Conservation (phyloP, 306 rosid genomes). For the Arachis stenosperma region DNA sequence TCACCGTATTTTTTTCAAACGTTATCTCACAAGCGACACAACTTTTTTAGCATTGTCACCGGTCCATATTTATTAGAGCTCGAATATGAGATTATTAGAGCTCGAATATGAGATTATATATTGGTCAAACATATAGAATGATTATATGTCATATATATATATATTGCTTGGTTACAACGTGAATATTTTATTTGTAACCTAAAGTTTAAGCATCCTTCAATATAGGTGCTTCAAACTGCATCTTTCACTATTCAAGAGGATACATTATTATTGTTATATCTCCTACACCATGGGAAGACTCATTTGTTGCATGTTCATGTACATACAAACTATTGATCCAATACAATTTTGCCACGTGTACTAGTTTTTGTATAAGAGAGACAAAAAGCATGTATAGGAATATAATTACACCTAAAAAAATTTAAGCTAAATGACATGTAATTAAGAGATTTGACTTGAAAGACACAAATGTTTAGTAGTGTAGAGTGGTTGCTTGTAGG, state of each 20-base stretch:
- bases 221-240: constrained; percentile 16
- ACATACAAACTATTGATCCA: constrained; percentile 8
- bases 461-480: constrained; percentile 43
- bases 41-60: too few relatives aligned
- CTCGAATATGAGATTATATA: too few relatives aligned
- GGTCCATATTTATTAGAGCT: neutral
- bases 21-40: too few relatives aligned
- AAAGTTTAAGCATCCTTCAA: neutral
- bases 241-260: constrained; percentile 19
- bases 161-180: neutral
- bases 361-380: neutral
- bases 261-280: constrained; percentile 15
- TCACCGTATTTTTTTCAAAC: too few relatives aligned
- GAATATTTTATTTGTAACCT: constrained; percentile 19
- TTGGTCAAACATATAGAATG: too few relatives aligned
- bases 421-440: constrained; percentile 42
- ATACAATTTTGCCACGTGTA: constrained; percentile 16
- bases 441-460: constrained; percentile 53
- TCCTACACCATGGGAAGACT: constrained; percentile 13
- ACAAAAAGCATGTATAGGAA: constrained; percentile 29
- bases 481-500: constrained; percentile 39
- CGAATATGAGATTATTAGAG: neutral
- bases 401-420: constrained; percentile 36
- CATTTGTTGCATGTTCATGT: constrained; percentile 1
- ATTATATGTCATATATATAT: too few relatives aligned